Base-by-base conservation (phyloP, 495 filamentous ascomycete genomes). In the Tuber microsphaerosporum region DNA sequence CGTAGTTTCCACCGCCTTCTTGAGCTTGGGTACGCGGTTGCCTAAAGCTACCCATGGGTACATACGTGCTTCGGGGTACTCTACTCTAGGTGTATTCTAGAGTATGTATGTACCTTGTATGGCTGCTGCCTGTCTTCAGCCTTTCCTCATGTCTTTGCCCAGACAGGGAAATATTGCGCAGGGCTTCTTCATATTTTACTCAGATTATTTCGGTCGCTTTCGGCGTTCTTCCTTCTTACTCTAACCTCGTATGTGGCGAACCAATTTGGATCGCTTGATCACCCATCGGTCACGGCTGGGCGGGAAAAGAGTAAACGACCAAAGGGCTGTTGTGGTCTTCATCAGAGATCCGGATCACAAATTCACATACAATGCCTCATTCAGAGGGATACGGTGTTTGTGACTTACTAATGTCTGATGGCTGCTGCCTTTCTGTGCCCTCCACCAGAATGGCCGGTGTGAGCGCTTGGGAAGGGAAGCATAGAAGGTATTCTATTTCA, bases 191-290 rank as follows among this genome's bases (percentile, higher is more conserved):
- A 61, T 31, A 61, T 75, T 75, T 76, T 76, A 76, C 76, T 74
- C 76, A 73, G 77, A 79, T 79, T 79, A 75, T 75, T 79, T 79
- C 77, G 73, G 79, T 75, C 70, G 46, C 34, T 71, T 79, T 79
- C 77, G 77, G 77, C 72, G 73, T 73, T 79, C 73, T 79, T 79
- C 77, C 56, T 6, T 65, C 56, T 31, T 16, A 65, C 56, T 65
- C 56, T 31, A 65, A 75, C 77, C 77, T 75, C 70, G 70, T 78
- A 73, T 79, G 77, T 79, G 77, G 77, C 77, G 77, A 79, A 75
- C 75, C 73, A 79, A 79, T 79, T 79, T 76, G n/a, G 56, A 31
- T 65, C 56, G 56, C 56, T 65, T 65, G 56, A 65, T 65, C 56
- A 65, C 56, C 56, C 26, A 65, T n/a, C 56, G 26, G 56, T 65